Conservation (phyloP, 225 moss, liverwort and hornwort genomes). For the Pseudisothecium myosuroides region DNA sequence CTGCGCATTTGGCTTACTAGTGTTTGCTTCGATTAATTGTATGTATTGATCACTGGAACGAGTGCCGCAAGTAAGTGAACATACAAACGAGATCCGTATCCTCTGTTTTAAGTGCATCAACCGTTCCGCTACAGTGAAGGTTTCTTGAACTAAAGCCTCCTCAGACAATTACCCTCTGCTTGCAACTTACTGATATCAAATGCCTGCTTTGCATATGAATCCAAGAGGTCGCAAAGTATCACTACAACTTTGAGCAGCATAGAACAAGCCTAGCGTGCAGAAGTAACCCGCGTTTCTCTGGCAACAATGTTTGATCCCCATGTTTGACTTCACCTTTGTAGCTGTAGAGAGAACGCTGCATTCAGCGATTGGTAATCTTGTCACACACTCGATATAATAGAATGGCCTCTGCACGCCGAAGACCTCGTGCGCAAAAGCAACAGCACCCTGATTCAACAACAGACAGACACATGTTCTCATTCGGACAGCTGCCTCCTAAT, state of each 20-base stretch:
- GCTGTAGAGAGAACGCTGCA: background rate
- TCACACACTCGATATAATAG: background rate
- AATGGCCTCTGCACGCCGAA: background rate
- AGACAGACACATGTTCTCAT: background rate
- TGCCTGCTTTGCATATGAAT: background rate
- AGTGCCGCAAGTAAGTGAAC: background rate
- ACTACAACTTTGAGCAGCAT: background rate
- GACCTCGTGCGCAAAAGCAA: background rate
- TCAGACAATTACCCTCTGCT: background rate
- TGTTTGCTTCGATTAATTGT: background rate
- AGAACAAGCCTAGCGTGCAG: background rate
- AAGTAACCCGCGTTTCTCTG: background rate
- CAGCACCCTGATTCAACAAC: slow-evolving; percentile 1
- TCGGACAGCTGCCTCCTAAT: background rate
- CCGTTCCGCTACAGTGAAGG: background rate
- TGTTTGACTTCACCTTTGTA: background rate
- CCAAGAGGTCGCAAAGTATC: background rate
- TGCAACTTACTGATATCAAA: background rate
- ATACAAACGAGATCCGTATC: background rate
- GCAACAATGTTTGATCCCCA: background rate
- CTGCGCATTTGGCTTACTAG: background rate
- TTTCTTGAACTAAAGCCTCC: background rate
- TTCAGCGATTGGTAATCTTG: background rate
- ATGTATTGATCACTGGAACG: background rate
- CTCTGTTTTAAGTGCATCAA: background rate